Evolutionary conservation across 257 asterid genomes (phyloP).

Genomic region (Thymus quinquecostatus): DNA sequence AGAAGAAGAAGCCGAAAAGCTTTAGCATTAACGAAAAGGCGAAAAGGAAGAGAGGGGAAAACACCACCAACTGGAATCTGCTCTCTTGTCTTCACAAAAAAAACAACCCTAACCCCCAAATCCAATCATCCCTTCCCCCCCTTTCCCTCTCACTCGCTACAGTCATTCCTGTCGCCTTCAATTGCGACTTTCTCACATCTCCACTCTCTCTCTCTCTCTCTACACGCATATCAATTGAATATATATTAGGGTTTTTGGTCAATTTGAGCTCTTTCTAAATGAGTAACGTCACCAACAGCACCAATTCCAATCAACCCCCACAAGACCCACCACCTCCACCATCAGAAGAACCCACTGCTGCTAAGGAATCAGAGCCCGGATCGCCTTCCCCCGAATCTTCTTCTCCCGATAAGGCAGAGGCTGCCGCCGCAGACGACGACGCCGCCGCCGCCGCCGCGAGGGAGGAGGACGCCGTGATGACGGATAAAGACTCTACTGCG

Average conservation of each 20-base stretch:
- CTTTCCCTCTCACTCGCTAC: slow-evolving; percentile 47
- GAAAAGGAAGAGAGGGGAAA: neutral
- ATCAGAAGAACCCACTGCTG: slow-evolving; percentile 39
- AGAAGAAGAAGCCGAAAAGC: neutral
- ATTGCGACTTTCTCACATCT: slow-evolving; percentile 67
- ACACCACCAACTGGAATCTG: slow-evolving; percentile 22
- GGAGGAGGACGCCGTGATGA: slow-evolving; percentile 52
- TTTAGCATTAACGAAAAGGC: neutral
- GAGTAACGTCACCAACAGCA: slow-evolving; percentile 52
- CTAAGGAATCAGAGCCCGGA: slow-evolving; percentile 55
- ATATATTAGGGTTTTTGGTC: slow-evolving; percentile 62
- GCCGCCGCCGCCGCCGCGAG: slow-evolving; percentile 29
- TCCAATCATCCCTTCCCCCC: slow-evolving; percentile 26
- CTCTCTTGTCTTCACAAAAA: slow-evolving; percentile 7
- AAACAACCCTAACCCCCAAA: slow-evolving; percentile 54
- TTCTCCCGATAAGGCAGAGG: slow-evolving; percentile 43
- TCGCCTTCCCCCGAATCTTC: slow-evolving; percentile 49
- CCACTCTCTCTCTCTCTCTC: slow-evolving; percentile 41
- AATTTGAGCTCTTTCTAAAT: slow-evolving; percentile 46
- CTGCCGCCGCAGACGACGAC: neutral
- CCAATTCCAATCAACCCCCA: slow-evolving; percentile 46
- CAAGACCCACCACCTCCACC: slow-evolving; percentile 45
- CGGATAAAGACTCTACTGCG: slow-evolving; percentile 52
- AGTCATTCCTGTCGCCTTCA: slow-evolving; percentile 98
- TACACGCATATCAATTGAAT: slow-evolving; percentile 10